Percentiles rank a stretch among this genome's conserved stretches.
These are phyloP conservation scores for Jackrogersella minutella DNA, from an alignment of 495 filamentous ascomycete species.

Conservation along the genomic window DNA sequence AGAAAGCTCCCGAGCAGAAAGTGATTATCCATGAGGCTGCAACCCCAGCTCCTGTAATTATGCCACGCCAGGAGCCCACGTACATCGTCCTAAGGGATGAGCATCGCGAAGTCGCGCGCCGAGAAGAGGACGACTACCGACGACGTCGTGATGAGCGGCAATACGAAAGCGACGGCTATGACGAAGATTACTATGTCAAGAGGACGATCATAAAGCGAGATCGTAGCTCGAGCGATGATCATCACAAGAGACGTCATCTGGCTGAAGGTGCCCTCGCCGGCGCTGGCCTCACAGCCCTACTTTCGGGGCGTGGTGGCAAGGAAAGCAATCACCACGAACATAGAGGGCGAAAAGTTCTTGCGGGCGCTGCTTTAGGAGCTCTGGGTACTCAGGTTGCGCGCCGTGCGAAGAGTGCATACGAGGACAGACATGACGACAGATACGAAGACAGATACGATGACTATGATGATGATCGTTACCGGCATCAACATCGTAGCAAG, in stretches of 20 bases:
- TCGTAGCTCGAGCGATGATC: slow-evolving; percentile 63
- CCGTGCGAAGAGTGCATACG: slow-evolving; percentile 76
- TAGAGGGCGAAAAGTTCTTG: slow-evolving; percentile 76
- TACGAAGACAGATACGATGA: slow-evolving; percentile 48
- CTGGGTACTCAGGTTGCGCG: slow-evolving; percentile 79
- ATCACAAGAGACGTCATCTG: slow-evolving; percentile 79
- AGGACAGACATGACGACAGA: slow-evolving; percentile 66
- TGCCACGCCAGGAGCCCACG: slow-evolving; percentile 69
- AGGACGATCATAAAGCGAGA: slow-evolving; percentile 55
- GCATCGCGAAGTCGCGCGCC: slow-evolving; percentile 54
- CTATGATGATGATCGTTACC: slow-evolving; percentile 46
- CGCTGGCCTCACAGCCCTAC: slow-evolving; percentile 75
- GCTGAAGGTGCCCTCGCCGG: slow-evolving; percentile 87
- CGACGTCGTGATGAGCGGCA: slow-evolving; percentile 47
- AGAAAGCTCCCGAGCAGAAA: slow-evolving; percentile 66
- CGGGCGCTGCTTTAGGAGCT: slow-evolving; percentile 82
- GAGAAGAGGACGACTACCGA: slow-evolving; percentile 68
- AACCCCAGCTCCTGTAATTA: slow-evolving; percentile 68
- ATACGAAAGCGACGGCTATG: slow-evolving; percentile 64
- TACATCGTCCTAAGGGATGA: slow-evolving; percentile 74
- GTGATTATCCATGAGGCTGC: slow-evolving; percentile 79
- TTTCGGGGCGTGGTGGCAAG: slow-evolving; percentile 72
- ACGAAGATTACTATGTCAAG: slow-evolving; percentile 55
- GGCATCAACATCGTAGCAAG: slow-evolving; percentile 43
- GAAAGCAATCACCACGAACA: slow-evolving; percentile 65